Base-by-base conservation (phyloP, 2,329 filamentous ascomycete genomes). In the Meredithiella fracta region DNA sequence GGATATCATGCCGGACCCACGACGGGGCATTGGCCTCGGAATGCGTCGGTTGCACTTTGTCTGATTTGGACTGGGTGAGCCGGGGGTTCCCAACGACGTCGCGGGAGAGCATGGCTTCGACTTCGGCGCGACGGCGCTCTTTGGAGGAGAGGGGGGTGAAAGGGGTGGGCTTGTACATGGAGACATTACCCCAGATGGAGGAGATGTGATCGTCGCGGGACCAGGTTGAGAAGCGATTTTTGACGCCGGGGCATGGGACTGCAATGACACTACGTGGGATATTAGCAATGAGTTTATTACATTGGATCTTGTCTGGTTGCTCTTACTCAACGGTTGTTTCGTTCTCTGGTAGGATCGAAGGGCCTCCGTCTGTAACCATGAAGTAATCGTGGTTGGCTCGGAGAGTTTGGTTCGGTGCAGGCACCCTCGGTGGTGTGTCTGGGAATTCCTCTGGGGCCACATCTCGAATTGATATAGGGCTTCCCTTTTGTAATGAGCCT, bases 1-100 rank as follows among this genome's bases (percentile, higher is more conserved):
- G 69, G 23, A 79, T 70, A 0, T 75, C 74, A 61, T 77, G 73
- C 8, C 72, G 67, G 3, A 78, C 70, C 76, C 76, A 79, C 0
- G 73, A 65, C n/a, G 71, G 70, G 2, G 62, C 64, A 0, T 67
- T 67, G 50, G 60, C 65, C 1, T 66, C 65, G 59, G 65, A 1
- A 60, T 25, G 66, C 62, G 0, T 67, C 62, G 3, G 38, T 8
- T 55, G 47, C 11, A 47, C 38, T 29, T 40, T 60, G 1, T 62
- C 64, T 23, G 69, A 54, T 7, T 47, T 54, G 4, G 53, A 47
- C 29, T 14, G 40, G 11, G 66, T 1, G 67, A 67, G 37, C 69
- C 67, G 42, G 5, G 51, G 51, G 37, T 42, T 53, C 26, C 29
- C 29, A 34, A 34, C 11, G 5, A 34, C 11, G 5, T 34, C 29